Conservation (phyloP, 2,329 filamentous ascomycete genomes). For the Scedosporium dehoogii region DNA sequence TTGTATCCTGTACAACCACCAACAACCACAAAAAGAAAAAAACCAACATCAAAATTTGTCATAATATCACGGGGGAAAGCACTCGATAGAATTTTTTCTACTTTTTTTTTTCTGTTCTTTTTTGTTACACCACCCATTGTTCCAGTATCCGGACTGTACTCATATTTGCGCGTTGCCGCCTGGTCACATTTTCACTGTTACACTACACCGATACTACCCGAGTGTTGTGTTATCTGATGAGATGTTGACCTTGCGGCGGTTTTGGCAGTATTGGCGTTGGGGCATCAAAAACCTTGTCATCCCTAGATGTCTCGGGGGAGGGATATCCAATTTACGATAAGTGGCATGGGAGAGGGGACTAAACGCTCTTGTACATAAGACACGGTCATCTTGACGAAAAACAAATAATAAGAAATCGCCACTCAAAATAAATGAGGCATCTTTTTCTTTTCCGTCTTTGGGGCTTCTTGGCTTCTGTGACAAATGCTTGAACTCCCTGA, state of each 20-base stretch:
- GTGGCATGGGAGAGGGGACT: slow-evolving; percentile 30
- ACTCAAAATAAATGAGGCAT: slow-evolving; percentile 28
- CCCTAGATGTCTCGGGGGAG: slow-evolving; percentile 24
- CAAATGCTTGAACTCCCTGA: neutral
- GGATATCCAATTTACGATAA: slow-evolving; percentile 35
- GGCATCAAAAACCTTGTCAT: slow-evolving; percentile 37
- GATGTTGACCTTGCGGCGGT: neutral
- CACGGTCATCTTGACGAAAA: slow-evolving; percentile 12
- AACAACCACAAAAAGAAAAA: neutral
- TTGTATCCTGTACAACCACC: neutral
- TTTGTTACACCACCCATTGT: slow-evolving; percentile 1
- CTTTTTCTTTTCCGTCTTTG: neutral
- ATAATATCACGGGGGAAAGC: slow-evolving; percentile 2
- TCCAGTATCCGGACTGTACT: neutral
- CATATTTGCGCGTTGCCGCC: neutral
- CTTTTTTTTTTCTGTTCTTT: slow-evolving; percentile 7
- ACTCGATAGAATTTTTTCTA: slow-evolving; percentile 6
- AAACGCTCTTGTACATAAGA: slow-evolving; percentile 33
- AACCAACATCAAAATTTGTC: neutral
- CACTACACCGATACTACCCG: neutral
- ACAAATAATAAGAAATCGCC: slow-evolving; percentile 48
- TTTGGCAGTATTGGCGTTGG: slow-evolving; percentile 38
- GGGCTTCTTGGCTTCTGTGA: neutral
- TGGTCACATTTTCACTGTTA: neutral
- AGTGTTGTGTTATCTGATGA: neutral